These are phyloP conservation scores for Magnaporthiopsis incrustans DNA, from an alignment of 2,329 filamentous ascomycete species.

Conservation along the genomic window DNA sequence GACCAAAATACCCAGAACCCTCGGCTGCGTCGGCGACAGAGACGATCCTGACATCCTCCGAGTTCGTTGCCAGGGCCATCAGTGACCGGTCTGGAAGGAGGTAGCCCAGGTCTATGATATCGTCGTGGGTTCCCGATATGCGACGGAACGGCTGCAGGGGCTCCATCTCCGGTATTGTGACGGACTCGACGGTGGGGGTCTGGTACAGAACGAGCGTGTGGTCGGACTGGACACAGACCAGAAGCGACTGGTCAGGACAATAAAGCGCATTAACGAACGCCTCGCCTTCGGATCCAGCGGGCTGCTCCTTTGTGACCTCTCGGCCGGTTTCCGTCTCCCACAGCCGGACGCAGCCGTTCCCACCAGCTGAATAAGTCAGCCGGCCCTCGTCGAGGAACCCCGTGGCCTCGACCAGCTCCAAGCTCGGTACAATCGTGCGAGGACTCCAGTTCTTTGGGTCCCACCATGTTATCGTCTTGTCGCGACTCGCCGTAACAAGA, in stretches of 20 bases:
- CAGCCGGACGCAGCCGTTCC: slow-evolving; percentile 71
- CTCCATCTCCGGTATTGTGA: slow-evolving; percentile 23
- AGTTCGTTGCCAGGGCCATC: slow-evolving; percentile 87
- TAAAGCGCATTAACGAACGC: slow-evolving; percentile 67
- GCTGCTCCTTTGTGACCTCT: slow-evolving; percentile 71
- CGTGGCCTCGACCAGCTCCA: slow-evolving; percentile 77
- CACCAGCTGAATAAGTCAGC: slow-evolving; percentile 76
- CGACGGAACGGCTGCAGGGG: slow-evolving; percentile 54
- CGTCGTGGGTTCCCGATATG: slow-evolving; percentile 94
- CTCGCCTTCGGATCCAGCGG: slow-evolving; percentile 50
- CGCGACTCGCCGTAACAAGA: slow-evolving; percentile 77
- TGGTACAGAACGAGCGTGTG: slow-evolving; percentile 75
- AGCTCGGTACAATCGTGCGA: slow-evolving; percentile 69
- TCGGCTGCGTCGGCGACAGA: slow-evolving; percentile 47
- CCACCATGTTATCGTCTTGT: slow-evolving; percentile 94
- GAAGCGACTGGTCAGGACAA: slow-evolving; percentile 54
- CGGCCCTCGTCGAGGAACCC: slow-evolving; percentile 68
- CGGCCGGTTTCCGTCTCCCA: slow-evolving; percentile 73
- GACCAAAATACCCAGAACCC: slow-evolving; percentile 62
- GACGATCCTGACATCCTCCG: slow-evolving; percentile 84
- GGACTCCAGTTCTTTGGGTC: slow-evolving; percentile 78
- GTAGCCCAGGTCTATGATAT: slow-evolving; percentile 91
- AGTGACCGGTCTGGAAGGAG: slow-evolving; percentile 72
- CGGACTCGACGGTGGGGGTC: slow-evolving; percentile 10
- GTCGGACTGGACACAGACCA: slow-evolving; percentile 80